phyloP scores from a whole-genome alignment of 495 filamentous ascomycete genomes.

The Bacidia gigantensis region DNA sequence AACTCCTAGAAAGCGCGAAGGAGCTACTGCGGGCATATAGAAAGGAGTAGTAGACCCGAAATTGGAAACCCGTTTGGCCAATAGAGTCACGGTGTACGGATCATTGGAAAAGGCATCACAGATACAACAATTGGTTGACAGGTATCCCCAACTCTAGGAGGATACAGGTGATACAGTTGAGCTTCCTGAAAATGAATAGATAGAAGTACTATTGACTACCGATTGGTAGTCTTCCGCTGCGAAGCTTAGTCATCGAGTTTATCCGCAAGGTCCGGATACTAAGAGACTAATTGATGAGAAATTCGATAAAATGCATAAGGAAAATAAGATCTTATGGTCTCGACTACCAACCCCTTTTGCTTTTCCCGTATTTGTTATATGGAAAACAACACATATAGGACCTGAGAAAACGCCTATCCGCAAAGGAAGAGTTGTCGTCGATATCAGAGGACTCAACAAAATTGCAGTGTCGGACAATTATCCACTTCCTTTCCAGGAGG shows the following conservation, averaged over 20 bases:
- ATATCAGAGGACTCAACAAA: conserved; percentile 6
- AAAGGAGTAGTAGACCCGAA: not conserved
- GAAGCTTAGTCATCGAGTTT: not conserved
- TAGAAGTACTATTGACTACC: not conserved
- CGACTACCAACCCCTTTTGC: not conserved
- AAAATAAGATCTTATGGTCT: not conserved
- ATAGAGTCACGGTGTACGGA: not conserved
- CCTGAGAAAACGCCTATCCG: not conserved
- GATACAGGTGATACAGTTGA: not conserved
- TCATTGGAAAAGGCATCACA: not conserved
- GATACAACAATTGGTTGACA: not conserved
- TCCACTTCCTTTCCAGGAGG: not conserved
- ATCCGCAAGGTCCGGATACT: not conserved
- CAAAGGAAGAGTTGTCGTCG: conserved; percentile 4
- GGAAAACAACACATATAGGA: not conserved
- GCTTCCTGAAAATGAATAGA: not conserved
- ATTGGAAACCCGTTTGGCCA: not conserved
- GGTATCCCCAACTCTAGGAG: not conserved
- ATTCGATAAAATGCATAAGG: not conserved
- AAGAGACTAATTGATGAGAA: not conserved
- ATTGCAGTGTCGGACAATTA: conserved; percentile 1
- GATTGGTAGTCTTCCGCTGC: not conserved
- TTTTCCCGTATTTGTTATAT: not conserved
- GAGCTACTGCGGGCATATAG: not conserved
- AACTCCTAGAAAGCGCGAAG: not conserved